Conservation (phyloP, 108 stramenopile genomes). For the Mayamaea pseudoterrestris region DNA sequence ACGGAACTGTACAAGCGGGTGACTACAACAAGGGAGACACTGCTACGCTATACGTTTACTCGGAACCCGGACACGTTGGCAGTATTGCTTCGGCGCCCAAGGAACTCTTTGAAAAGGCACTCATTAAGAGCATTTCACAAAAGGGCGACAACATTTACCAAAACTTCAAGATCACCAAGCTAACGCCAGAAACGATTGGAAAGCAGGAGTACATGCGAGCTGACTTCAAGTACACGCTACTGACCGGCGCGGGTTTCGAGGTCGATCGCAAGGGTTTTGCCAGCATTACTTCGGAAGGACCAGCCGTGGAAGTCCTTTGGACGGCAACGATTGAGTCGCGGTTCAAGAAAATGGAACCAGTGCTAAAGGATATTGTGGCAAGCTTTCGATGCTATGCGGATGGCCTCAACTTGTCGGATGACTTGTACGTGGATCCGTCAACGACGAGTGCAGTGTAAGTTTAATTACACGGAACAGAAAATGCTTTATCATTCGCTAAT, state of each 20-base stretch:
- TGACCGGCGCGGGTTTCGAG: constrained; percentile 93
- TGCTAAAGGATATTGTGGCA: constrained; percentile 46
- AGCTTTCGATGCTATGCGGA: constrained; percentile 75
- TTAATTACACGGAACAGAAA: too few species aligned
- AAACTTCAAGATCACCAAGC: constrained; percentile 84
- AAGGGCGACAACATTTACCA: constrained; percentile 88
- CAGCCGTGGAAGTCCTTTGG: constrained; percentile 77
- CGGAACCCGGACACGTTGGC: constrained; percentile 44
- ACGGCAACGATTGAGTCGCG: constrained; percentile 52
- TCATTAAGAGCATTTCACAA: constrained; percentile 66
- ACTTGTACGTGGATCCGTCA: too few species aligned
- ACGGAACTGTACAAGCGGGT: constrained; percentile 89
- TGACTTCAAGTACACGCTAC: constrained; percentile 89
- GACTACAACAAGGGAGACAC: constrained; percentile 96
- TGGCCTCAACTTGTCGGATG: constrained; percentile 50
- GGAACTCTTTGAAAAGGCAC: constrained; percentile 48
- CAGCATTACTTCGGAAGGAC: constrained; percentile 67
- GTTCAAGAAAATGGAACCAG: constrained; percentile 67
- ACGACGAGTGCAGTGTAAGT: too few species aligned
- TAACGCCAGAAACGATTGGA: constrained; percentile 38
- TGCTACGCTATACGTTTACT: constrained; percentile 77
- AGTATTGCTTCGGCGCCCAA: constrained; percentile 48
- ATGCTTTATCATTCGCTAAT: too few species aligned
- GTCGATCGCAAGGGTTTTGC: constrained; percentile 88
- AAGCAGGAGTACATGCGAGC: constrained; percentile 64